Base-by-base conservation (phyloP, 371 early-diverging fungal species). In the Mucor indicus region DNA sequence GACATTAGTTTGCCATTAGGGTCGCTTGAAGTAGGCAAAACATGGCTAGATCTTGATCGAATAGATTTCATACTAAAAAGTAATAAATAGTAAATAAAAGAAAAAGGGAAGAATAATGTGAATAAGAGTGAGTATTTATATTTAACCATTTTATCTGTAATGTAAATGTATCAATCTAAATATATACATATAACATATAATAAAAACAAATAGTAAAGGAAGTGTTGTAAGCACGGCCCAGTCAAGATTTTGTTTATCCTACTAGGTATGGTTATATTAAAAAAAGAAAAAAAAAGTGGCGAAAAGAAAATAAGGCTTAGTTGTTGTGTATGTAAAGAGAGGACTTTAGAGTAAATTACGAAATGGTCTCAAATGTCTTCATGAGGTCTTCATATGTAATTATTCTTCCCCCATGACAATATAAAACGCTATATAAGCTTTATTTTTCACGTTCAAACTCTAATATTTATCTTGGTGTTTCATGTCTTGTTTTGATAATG, bases 1-100 rank as follows among this genome's bases (percentile, higher is more conserved):
- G 70, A 65, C 70, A 69, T 69, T 35, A 57, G 49, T 24, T 61
- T 61, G 30, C 56, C 55, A 16, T 49, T 39, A 6, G 54, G 15
- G 25, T 44, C 39, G 17, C 45, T 52, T 9, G 39, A 52, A 10
- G 52, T 44, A 17, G 45, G 38, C 17, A 52, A 32, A 29, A 44
- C 32, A 38, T 38, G 43, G 20, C 39, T 45, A 21, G 23, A 49
- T 44, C 44, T 55, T 21, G 21, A 33, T 17, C 44, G 37, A 39
- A 49, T 25, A 38, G 50, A 55, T 43, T 55, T 48, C 55, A 55
- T 55, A 33, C 2, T 19, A 29, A 46, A 7, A 38, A 10, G 13
- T 9, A 33, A 33, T 9, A 15, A 4, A 9, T 33, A 11, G 33
- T 12, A 38, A 9, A 23, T 11, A 37, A 29, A 31, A 37, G 11